Base-by-base conservation (phyloP, 176 grass and related monocot species). In the Themeda triandra region DNA sequence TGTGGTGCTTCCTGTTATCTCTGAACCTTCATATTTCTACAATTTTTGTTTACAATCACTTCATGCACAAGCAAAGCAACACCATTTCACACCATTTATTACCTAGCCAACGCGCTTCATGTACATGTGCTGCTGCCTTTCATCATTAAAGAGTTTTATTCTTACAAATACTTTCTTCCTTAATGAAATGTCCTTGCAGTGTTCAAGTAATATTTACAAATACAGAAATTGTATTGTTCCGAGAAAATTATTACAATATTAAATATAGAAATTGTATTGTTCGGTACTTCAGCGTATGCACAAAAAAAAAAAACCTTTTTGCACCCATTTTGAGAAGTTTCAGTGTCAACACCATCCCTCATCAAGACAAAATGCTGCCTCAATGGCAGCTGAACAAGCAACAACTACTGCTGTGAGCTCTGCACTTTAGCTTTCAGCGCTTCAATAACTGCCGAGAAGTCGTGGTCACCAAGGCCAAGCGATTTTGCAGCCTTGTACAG, bases 401-500 rank as follows among this genome's bases (percentile, higher is more conserved):
- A 36, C 5, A 19, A 27, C 65, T 86, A 83, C 30, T 83, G 36
- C 63, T 79, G 66, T 19, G 73, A 83, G 83, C 66, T 79, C 76
- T 85, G 73, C 70, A 68, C 56, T 66, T 95, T 89, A 11, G 68
- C 71, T 79, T 91, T 93, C 69, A 93, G 87, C 41, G 93, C 89
- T 85, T 95, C 91, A 81, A 94, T 90, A 73, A 94, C 93, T 10
- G 93, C 93, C 42, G 91, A 92, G 83, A 98, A 98, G 74, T 95
- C 89, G 13, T 90, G 87, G 65, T 93, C 93, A 19, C 89, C 75
- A 4, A 95, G 86, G 64, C 91, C 96, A 8, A 91, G 83, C 40
- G 89, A 93, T 75, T 92, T 93, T 5, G 89, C 93, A 53, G 87
- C 85, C 87, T 98, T 95, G 87, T 98, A 92, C 49, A 93, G 86